These are phyloP conservation scores for Nicotiana undulata DNA, from an alignment of 257 asterid species.

Conservation along the genomic window DNA sequence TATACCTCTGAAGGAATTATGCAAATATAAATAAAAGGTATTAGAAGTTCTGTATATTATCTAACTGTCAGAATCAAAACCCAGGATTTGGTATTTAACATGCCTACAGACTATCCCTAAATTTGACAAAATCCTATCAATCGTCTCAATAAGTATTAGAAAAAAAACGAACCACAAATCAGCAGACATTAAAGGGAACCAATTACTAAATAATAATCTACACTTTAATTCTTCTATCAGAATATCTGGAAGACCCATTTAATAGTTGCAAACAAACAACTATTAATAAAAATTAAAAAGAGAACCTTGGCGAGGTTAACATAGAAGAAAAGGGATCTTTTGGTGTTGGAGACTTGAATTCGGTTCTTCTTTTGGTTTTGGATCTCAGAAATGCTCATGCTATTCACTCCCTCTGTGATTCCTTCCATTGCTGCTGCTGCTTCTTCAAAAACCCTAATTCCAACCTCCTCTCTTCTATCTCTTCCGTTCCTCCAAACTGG, in stretches of 20 bases:
- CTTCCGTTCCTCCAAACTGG: not conserved
- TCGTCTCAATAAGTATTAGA: too few species aligned
- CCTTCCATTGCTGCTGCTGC: slow-evolving; percentile 16
- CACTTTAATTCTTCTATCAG: not conserved
- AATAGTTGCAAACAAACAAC: not conserved
- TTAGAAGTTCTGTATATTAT: too few species aligned
- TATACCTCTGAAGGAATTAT: slow-evolving; percentile 28
- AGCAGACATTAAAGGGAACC: not conserved
- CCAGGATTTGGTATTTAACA: not conserved
- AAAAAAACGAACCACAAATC: too few species aligned
- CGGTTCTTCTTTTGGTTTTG: slow-evolving; percentile 19
- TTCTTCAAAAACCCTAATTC: slow-evolving; percentile 4
- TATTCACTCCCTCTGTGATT: slow-evolving; percentile 14
- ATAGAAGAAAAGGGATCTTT: slow-evolving; percentile 38
- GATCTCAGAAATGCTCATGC: not conserved
- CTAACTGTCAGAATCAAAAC: not conserved
- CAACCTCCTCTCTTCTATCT: not conserved
- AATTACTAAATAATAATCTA: not conserved
- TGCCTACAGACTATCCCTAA: not conserved
- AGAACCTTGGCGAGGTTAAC: slow-evolving; percentile 40
- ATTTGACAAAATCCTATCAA: too few species aligned
- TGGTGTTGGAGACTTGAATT: slow-evolving; percentile 43
- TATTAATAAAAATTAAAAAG: not conserved
- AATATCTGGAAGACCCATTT: not conserved
- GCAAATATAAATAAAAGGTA: too few species aligned